A percentile compares a stretch with the other conserved stretches of the same genome.
These are phyloP conservation scores for Penicillium sp. DNA, from an alignment of 2,329 filamentous ascomycete genomes.

Conservation along the genomic window DNA sequence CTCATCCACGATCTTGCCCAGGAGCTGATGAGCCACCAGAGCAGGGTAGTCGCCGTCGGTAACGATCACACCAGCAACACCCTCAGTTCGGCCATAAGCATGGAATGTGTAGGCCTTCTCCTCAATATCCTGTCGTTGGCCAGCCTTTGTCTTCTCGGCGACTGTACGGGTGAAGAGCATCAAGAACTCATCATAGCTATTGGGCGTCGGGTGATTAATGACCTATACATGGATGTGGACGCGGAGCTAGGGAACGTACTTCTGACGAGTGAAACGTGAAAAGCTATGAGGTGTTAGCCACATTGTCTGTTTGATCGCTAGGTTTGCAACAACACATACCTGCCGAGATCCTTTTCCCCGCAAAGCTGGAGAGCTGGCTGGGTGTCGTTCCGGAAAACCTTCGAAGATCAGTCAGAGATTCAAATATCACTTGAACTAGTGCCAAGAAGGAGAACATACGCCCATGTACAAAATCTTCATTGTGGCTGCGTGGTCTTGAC, in stretches of 20 bases:
- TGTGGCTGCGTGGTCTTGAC: slow-evolving; percentile 40
- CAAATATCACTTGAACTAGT: not conserved
- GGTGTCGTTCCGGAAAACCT: slow-evolving; percentile 80
- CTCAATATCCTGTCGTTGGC: slow-evolving; percentile 81
- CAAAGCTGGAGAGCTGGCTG: slow-evolving; percentile 76
- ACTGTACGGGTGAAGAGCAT: slow-evolving; percentile 83
- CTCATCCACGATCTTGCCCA: slow-evolving; percentile 85
- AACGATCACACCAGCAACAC: slow-evolving; percentile 75
- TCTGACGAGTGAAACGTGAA: slow-evolving; percentile 75
- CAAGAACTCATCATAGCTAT: slow-evolving; percentile 69
- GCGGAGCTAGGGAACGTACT: slow-evolving; percentile 48
- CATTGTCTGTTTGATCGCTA: not conserved
- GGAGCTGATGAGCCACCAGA: slow-evolving; percentile 80
- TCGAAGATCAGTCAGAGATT: not conserved
- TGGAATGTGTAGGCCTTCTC: slow-evolving; percentile 60
- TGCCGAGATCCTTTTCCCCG: slow-evolving; percentile 73
- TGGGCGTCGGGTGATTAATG: slow-evolving; percentile 2
- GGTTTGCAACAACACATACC: slow-evolving; percentile 14
- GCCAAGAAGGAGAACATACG: slow-evolving; percentile 54
- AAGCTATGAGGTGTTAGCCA: slow-evolving; percentile 46
- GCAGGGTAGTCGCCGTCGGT: slow-evolving; percentile 73
- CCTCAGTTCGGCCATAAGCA: slow-evolving; percentile 70
- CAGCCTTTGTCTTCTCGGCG: slow-evolving; percentile 79
- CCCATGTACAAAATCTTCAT: slow-evolving; percentile 91
- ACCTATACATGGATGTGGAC: slow-evolving; percentile 1